These are phyloP conservation scores for Leccinum pachyderme DNA, from an alignment of 1,284 basidiomycete genomes.

Conservation along the genomic window DNA sequence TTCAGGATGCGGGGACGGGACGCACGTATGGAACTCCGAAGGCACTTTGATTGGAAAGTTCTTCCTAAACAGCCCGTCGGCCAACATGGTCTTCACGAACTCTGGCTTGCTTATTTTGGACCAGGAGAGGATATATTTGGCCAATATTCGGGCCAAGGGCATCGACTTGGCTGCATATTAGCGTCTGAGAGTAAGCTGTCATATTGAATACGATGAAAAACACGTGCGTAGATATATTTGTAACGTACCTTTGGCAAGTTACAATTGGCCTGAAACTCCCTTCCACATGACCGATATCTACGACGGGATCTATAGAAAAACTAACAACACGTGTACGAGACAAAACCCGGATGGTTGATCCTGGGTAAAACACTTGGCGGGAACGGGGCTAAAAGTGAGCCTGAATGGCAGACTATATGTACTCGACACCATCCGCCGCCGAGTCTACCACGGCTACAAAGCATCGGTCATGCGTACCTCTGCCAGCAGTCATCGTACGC, in stretches of 20 bases:
- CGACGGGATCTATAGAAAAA: slow-evolving; percentile 1
- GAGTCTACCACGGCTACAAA: background rate
- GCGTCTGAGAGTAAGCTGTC: background rate
- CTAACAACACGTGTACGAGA: slow-evolving; percentile 7
- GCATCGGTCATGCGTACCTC: slow-evolving; percentile 17
- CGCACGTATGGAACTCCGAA: slow-evolving; percentile 58
- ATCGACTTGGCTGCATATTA: slow-evolving; percentile 16
- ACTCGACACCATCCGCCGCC: background rate
- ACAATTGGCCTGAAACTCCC: background rate
- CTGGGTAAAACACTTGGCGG: background rate
- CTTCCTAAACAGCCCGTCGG: slow-evolving; percentile 55
- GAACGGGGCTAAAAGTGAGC: background rate
- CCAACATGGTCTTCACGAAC: slow-evolving; percentile 61
- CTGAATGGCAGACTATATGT: background rate
- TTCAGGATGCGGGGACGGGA: slow-evolving; percentile 27
- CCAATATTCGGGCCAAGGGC: slow-evolving; percentile 17
- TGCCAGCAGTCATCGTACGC: slow-evolving; percentile 6
- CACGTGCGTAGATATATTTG: background rate
- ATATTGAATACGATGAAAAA: background rate
- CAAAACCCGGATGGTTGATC: background rate
- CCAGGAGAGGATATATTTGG: slow-evolving; percentile 18
- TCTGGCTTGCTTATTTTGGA: slow-evolving; percentile 21
- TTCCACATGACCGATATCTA: background rate
- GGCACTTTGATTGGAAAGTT: slow-evolving; percentile 75
- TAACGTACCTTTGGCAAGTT: background rate